Conservation (phyloP, 2,329 filamentous ascomycete species). For the Nothophaeocryptopus gaeumannii region DNA sequence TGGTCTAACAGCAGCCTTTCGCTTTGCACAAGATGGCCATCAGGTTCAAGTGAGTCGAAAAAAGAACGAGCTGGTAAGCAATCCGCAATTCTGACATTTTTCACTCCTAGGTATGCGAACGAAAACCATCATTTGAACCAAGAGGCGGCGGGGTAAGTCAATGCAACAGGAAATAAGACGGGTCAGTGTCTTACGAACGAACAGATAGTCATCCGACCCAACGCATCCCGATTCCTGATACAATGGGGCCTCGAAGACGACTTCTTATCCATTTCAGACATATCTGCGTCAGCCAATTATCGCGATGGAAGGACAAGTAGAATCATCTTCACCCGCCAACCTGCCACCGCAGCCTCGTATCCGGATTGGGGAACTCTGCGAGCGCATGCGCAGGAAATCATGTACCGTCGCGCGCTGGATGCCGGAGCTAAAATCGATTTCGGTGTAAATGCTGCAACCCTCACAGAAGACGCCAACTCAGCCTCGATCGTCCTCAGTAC, state of each 20-base stretch:
- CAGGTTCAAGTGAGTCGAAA: not conserved
- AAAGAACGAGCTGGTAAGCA: no score
- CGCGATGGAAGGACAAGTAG: not conserved
- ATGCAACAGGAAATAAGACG: not conserved
- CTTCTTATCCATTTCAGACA: conserved; percentile 5
- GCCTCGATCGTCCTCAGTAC: not conserved
- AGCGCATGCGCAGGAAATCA: conserved; percentile 1
- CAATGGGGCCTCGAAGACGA: conserved; percentile 7
- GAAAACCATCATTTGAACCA: not conserved
- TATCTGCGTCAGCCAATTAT: conserved; percentile 2
- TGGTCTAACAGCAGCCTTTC: conserved; percentile 8
- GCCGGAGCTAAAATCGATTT: conserved; percentile 2
- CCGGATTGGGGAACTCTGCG: conserved; percentile 7
- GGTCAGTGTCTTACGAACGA: not conserved
- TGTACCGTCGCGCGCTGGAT: not conserved
- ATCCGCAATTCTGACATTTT: no score
- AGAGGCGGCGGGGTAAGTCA: conserved; percentile 2
- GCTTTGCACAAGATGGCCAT: conserved; percentile 11
- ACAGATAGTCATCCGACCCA: conserved; percentile 10
- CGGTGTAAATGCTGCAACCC: not conserved
- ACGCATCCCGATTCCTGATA: conserved; percentile 3
- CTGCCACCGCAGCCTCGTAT: not conserved
- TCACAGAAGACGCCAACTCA: not conserved
- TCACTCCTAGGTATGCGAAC: conserved; percentile 10
- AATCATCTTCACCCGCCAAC: not conserved